Conservation (phyloP, 2,329 filamentous ascomycete genomes). For the Daldinia eschscholtzii region DNA sequence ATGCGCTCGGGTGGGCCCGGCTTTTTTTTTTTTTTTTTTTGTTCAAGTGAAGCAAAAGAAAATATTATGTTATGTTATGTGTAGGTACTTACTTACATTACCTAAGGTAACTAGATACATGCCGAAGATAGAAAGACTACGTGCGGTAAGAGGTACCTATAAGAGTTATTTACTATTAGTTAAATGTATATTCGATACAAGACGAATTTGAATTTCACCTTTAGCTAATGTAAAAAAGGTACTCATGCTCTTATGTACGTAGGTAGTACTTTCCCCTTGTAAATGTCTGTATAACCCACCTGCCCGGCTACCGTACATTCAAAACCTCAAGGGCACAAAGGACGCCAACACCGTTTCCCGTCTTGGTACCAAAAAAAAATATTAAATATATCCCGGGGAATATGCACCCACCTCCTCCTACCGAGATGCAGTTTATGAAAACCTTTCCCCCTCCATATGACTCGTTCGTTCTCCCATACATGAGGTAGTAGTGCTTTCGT, state of each 20-base stretch:
- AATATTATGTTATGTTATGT: no score
- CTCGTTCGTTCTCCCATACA: slow-evolving; percentile 20
- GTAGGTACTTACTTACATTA: not conserved
- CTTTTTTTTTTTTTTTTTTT: slow-evolving; percentile 18
- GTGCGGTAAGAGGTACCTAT: not conserved
- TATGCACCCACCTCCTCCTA: slow-evolving; percentile 26
- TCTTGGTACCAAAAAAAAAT: slow-evolving; percentile 19
- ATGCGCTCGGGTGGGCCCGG: slow-evolving; percentile 31
- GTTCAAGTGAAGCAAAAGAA: not conserved
- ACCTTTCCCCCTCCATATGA: slow-evolving; percentile 18
- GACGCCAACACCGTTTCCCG: slow-evolving; percentile 14
- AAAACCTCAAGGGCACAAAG: slow-evolving; percentile 28
- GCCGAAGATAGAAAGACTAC: not conserved
- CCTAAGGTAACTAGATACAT: not conserved
- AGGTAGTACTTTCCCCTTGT: slow-evolving; percentile 1
- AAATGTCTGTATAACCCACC: slow-evolving; percentile 6
- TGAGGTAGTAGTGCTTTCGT: slow-evolving; percentile 29
- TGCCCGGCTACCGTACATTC: slow-evolving; percentile 17
- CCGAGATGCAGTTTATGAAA: slow-evolving; percentile 35
- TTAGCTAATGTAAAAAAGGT: not conserved
- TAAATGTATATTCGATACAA: not conserved
- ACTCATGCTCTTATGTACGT: slow-evolving; percentile 2
- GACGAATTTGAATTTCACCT: not conserved
- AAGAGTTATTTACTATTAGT: not conserved
- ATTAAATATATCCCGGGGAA: slow-evolving; percentile 27